Base-by-base conservation (phyloP, 176 grass and related monocot species). In the Triticum urartu region DNA sequence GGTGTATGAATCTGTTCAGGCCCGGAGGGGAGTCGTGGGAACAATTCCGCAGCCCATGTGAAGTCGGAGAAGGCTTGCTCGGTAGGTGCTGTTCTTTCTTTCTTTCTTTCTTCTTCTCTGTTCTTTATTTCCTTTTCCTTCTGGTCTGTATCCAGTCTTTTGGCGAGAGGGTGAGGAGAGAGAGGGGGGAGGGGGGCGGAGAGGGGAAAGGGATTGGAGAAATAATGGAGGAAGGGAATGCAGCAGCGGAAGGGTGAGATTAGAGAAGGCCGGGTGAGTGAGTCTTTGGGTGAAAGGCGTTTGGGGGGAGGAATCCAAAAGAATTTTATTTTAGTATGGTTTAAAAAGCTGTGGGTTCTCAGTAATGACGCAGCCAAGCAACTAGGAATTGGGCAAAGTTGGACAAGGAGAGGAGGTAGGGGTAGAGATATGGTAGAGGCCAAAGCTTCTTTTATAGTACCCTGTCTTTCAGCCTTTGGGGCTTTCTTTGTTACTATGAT, bases 91-190 rank as follows among this genome's bases (percentile, higher is more conserved):
- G 77, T 88, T 87, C 86, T 88, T 78, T 82, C 83, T 90, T 78
- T 54, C 80, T 78, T 78, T 58, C 54, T 58, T 58, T 18, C 54
- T 58, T 59, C 48, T 39, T 62, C 20, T 77, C 43, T 85, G 12
- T 87, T 32, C 33, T 86, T 82, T 86, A 61, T 74, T 92, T 89
- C 69, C 79, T 60, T 84, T 85, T 47, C 87, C 79, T 69, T 85
- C 64, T 82, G 85, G 92, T 92, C 87, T 89, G 81, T 95, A 82
- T 91, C 91, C 85, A 38, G 79, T 85, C 82, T 79, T 84, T 72
- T 75, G 85, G 88, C 85, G 83, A 40, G 72, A 89, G 80, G 64
- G 72, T 50, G 80, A 54, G 50, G 72, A 84, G 80, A 86, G 83
- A 38, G 72, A 68, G 58, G 68, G 62, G n/a, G 64, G 80, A 6